Percentiles rank a stretch among this genome's conserved stretches.
phyloP scores from a whole-genome alignment of 1,284 basidiomycete genomes.

The Earliella scabrosa region DNA sequence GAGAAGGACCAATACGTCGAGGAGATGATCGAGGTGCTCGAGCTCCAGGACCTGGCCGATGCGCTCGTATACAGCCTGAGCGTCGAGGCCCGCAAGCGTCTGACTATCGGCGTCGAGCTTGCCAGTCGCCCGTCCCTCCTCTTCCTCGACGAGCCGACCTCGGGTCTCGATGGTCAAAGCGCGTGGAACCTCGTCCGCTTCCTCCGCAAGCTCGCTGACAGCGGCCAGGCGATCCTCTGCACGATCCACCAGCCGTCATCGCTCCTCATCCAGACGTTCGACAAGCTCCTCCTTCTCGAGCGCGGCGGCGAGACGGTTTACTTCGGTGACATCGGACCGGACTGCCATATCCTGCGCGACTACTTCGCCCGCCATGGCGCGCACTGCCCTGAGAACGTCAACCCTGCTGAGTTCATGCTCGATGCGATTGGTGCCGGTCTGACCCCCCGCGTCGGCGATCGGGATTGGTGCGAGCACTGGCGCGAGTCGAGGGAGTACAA shows the following conservation, averaged over 20 bases:
- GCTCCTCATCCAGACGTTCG: slow-evolving; percentile 78
- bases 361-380: slow-evolving; percentile 78
- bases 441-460: slow-evolving; percentile 54
- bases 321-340: slow-evolving; percentile 79
- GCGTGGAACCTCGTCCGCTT: slow-evolving; percentile 88
- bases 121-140: slow-evolving; percentile 84
- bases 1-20: slow-evolving; percentile 88
- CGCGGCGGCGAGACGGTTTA: slow-evolving; percentile 74
- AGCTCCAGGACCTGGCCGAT: slow-evolving; percentile 66
- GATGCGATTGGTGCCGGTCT: slow-evolving; percentile 45
- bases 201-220: slow-evolving; percentile 82
- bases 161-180: slow-evolving; percentile 71
- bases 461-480: slow-evolving; percentile 72
- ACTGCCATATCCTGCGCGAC: slow-evolving; percentile 60
- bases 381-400: slow-evolving; percentile 58
- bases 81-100: slow-evolving; percentile 84
- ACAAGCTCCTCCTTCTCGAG: slow-evolving; percentile 69
- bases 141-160: slow-evolving; percentile 64
- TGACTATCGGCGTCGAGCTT: slow-evolving; percentile 89
- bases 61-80: slow-evolving; percentile 64
- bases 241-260: slow-evolving; percentile 78
- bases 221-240: slow-evolving; percentile 85
- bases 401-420: slow-evolving; percentile 43
- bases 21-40: slow-evolving; percentile 74
- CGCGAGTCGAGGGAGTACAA: slow-evolving; percentile 49